Percentiles rank a stretch among this genome's conserved stretches.
Conservation (phyloP, 441 rosid genomes). For the Metrosideros polymorpha region DNA sequence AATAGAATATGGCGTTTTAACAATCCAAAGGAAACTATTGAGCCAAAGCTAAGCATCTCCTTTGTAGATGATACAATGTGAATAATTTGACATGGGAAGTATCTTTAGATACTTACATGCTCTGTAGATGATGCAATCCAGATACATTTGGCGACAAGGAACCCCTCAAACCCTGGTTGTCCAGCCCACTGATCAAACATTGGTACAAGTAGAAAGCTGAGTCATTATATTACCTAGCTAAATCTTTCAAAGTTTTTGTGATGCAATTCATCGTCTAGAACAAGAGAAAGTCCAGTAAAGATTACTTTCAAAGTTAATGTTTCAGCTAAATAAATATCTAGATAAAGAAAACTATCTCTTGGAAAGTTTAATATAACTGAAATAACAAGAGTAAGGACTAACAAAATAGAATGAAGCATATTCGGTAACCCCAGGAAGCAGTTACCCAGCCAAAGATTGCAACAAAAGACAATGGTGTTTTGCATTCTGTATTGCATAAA, state of each 20-base stretch:
- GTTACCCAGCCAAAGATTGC: background rate
- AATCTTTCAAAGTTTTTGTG: background rate
- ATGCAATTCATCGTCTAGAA: background rate
- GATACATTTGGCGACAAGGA: slow-evolving; percentile 68
- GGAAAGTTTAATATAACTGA: background rate
- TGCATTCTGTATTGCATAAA: background rate
- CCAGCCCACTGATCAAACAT: slow-evolving; percentile 56
- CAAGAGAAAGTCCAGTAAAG: background rate
- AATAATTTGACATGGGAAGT: background rate
- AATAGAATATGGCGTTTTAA: background rate
- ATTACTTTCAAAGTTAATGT: background rate
- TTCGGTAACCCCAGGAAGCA: background rate
- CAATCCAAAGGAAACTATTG: background rate
- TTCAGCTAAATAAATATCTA: background rate
- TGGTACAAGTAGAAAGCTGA: slow-evolving; percentile 6
- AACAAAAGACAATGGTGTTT: background rate
- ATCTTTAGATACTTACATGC: slow-evolving; percentile 49
- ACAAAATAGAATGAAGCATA: background rate
- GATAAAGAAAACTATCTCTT: background rate
- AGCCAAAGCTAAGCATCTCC: background rate
- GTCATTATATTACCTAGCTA: background rate
- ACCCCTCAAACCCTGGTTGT: slow-evolving; percentile 86
- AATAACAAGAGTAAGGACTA: background rate
- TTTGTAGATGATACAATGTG: background rate
- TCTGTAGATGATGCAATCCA: slow-evolving; percentile 63